Evolutionary conservation across 2,329 filamentous ascomycete species (phyloP).

Genomic region (Beauveria varroae): DNA sequence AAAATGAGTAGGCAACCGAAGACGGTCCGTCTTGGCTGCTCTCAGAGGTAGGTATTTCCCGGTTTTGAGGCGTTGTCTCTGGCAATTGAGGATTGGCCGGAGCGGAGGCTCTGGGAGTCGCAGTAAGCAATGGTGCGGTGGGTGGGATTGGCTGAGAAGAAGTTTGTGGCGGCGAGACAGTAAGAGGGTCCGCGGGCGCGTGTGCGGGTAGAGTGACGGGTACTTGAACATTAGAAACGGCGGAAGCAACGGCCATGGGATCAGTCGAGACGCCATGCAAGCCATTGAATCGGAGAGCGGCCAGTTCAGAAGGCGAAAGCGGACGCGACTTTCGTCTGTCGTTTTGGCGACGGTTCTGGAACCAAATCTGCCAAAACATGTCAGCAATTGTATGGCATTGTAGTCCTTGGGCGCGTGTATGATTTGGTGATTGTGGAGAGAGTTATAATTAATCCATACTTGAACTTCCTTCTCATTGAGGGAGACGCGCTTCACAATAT

Average conservation of each 20-base stretch:
- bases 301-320: conserved; percentile 69
- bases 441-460: conserved; percentile 45
- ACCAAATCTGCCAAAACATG: conserved; percentile 71
- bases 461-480: conserved; percentile 95
- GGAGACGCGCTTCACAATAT: conserved; percentile 77
- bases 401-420: background rate
- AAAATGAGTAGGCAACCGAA: conserved; percentile 31
- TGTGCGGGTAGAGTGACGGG: conserved; percentile 22
- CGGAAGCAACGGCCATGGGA: conserved; percentile 23
- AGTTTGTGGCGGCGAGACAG: background rate
- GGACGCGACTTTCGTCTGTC: conserved; percentile 84
- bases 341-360: conserved; percentile 91
- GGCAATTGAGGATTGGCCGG: background rate
- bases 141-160: background rate
- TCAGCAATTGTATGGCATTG: background rate
- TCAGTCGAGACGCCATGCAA: conserved; percentile 46
- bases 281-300: conserved; percentile 48
- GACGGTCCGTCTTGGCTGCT: conserved; percentile 21
- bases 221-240: conserved; percentile 17
- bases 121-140: conserved; percentile 14
- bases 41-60: conserved; percentile 21
- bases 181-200: conserved; percentile 13
- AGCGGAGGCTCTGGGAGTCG: conserved; percentile 4
- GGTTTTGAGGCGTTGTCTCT: conserved; percentile 20
- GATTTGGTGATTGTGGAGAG: background rate